phyloP scores from a whole-genome alignment of 140 eudicot species.

The Ambrosia hybrid region DNA sequence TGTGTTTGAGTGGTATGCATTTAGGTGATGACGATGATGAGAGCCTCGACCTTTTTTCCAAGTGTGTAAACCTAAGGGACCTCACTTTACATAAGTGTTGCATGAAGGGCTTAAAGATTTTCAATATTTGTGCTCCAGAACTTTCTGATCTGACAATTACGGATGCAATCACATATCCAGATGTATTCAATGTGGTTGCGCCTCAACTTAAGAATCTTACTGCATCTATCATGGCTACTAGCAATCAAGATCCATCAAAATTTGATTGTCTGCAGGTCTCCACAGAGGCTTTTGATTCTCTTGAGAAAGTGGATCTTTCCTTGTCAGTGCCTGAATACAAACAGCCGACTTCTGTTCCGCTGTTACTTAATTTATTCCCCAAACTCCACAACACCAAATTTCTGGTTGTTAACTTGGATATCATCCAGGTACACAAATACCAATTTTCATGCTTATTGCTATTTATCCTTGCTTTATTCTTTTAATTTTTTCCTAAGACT shows the following conservation, averaged over 20 bases:
- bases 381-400: background rate
- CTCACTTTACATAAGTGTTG: constrained; percentile 10
- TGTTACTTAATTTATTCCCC: background rate
- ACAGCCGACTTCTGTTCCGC: background rate
- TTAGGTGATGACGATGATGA: background rate
- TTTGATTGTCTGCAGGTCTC: background rate
- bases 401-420: background rate
- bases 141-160: constrained; percentile 25
- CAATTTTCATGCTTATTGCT: background rate
- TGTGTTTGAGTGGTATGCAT: background rate
- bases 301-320: constrained; percentile 22
- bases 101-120: background rate
- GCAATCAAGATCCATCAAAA: background rate
- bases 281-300: background rate
- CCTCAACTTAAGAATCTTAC: constrained; percentile 33
- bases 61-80: background rate
- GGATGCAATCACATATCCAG: background rate
- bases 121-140: constrained; percentile 24
- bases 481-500: background rate
- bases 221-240: background rate
- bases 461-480: too few relatives aligned
- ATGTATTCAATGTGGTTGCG: constrained; percentile 12
- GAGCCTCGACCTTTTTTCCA: constrained; percentile 22
- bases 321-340: background rate
- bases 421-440: constrained; percentile 19